These are phyloP conservation scores for Russula ochroleuca DNA, from an alignment of 768 basidiomycete species.

Conservation along the genomic window DNA sequence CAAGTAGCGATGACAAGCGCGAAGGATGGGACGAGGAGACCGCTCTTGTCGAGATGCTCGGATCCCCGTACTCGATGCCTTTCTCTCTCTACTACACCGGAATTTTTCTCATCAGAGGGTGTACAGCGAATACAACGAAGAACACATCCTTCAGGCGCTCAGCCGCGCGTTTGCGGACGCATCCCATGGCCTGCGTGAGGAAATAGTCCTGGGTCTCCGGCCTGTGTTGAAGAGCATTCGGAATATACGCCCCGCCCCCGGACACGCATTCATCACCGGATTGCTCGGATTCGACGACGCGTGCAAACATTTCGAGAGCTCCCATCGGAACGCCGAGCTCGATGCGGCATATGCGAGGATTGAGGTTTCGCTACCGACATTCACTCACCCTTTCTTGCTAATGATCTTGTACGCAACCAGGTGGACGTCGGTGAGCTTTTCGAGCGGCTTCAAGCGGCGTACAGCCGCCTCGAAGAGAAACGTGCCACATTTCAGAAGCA, in stretches of 20 bases:
- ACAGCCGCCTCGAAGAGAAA: constrained; percentile 10
- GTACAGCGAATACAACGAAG: constrained; percentile 3
- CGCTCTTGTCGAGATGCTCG: constrained; percentile 14
- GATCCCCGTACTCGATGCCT: constrained; percentile 4
- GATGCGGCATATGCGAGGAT: constrained; percentile 10
- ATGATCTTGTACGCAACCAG: background rate
- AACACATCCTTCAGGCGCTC: constrained; percentile 4
- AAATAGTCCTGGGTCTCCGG: background rate
- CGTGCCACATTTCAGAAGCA: constrained; percentile 1
- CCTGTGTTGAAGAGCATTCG: constrained; percentile 3
- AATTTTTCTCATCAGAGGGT: constrained; percentile 1
- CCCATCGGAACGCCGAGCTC: background rate
- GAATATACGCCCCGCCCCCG: constrained; percentile 10
- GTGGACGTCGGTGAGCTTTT: background rate
- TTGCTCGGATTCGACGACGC: constrained; percentile 21
- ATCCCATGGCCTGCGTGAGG: constrained; percentile 6
- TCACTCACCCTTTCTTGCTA: background rate
- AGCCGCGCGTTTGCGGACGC: constrained; percentile 15
- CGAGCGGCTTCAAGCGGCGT: constrained; percentile 6
- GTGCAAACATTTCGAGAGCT: constrained; percentile 18
- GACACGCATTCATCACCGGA: constrained; percentile 10
- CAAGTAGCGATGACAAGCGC: background rate
- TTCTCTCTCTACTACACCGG: too few relatives aligned
- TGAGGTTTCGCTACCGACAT: constrained; percentile 2
- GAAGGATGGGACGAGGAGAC: constrained; percentile 15